Evolutionary conservation across 208 protist species (phyloP).

Genomic region (Herpetomonas tarakana): DNA sequence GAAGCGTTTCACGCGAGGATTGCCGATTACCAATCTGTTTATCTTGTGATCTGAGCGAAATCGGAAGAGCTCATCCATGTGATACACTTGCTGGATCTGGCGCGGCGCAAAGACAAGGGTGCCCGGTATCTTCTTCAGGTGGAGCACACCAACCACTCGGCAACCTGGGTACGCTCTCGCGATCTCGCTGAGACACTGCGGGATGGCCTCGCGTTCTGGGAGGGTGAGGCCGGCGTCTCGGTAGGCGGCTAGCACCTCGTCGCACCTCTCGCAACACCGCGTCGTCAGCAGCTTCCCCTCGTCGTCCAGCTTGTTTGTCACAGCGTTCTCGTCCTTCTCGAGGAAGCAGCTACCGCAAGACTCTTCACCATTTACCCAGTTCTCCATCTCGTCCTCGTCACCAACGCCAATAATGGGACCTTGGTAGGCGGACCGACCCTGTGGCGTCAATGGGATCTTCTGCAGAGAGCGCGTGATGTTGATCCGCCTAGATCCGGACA

Average conservation of each 20-base stretch:
- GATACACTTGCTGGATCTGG: slow-evolving; percentile 19
- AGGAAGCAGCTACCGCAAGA: slow-evolving; percentile 49
- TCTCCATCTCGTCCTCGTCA: slow-evolving; percentile 8
- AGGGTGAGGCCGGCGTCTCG: slow-evolving; percentile 11
- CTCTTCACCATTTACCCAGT: slow-evolving; percentile 6
- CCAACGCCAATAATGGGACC: slow-evolving; percentile 12
- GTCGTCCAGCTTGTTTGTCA: slow-evolving; percentile 7
- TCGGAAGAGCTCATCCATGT: slow-evolving; percentile 34
- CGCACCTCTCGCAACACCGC: slow-evolving; percentile 73
- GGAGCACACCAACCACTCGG: slow-evolving; percentile 61
- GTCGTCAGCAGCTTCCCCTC: neutral
- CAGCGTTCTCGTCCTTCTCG: neutral
- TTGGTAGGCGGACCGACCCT: slow-evolving; percentile 25
- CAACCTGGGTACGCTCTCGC: slow-evolving; percentile 57
- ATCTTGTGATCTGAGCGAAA: slow-evolving; percentile 65
- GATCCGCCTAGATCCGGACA: slow-evolving; percentile 36
- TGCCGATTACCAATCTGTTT: slow-evolving; percentile 63
- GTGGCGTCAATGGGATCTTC: slow-evolving; percentile 37
- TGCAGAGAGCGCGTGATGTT: slow-evolving; percentile 58
- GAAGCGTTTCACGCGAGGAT: slow-evolving; percentile 56
- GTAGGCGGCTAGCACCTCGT: slow-evolving; percentile 38
- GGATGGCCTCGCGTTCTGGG: slow-evolving; percentile 34
- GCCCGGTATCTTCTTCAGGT: slow-evolving; percentile 80
- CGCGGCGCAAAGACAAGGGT: slow-evolving; percentile 75
- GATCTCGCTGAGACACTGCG: slow-evolving; percentile 60